Conservation (phyloP, 1,284 basidiomycete species). For the Pisolithus thermaeus region DNA sequence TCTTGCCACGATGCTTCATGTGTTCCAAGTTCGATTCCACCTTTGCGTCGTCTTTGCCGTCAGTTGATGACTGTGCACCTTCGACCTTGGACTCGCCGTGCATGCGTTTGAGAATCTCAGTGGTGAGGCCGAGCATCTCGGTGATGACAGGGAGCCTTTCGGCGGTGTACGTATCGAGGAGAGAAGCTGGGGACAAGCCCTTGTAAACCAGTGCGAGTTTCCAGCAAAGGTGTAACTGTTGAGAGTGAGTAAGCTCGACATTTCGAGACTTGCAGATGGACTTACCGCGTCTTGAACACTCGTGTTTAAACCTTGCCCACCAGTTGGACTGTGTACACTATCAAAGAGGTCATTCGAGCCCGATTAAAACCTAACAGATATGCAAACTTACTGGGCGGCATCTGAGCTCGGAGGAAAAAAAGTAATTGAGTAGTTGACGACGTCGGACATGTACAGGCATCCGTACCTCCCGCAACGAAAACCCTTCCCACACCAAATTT, state of each 20-base stretch:
- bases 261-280: too few species aligned
- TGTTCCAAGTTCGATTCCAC: neutral
- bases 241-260: too few species aligned
- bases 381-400: too few species aligned
- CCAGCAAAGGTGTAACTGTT: constrained; percentile 37
- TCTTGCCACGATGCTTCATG: constrained; percentile 8
- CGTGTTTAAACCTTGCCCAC: too few species aligned
- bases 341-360: too few species aligned
- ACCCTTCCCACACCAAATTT: neutral
- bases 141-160: constrained; percentile 36
- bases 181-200: constrained; percentile 12
- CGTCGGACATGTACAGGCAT: too few species aligned
- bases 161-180: constrained; percentile 31
- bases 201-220: constrained; percentile 26
- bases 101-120: neutral
- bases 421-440: too few species aligned
- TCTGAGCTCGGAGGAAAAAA: neutral
- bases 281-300: too few species aligned
- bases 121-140: constrained; percentile 30
- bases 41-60: too few species aligned
- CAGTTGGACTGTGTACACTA: too few species aligned
- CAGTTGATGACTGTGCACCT: neutral
- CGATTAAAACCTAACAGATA: too few species aligned
- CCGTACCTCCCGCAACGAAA: too few species aligned
- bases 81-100: neutral